Conservation (phyloP, 257 asterid species). For the Primulina huaijiensis region DNA sequence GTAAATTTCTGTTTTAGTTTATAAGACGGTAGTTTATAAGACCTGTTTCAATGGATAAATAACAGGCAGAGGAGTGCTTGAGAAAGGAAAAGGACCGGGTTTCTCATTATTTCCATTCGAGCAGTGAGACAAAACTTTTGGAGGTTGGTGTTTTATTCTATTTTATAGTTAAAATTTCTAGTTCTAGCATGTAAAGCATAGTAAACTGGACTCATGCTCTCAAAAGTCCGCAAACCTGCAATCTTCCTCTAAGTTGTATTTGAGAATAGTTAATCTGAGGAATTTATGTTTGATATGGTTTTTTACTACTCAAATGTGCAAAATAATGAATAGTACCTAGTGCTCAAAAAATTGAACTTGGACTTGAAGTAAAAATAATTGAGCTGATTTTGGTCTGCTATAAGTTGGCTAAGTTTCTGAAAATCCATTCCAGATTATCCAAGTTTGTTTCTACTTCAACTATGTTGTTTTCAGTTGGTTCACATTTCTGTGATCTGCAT, state of each 20-base stretch:
- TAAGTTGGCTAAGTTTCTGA: background rate
- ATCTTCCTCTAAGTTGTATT: background rate
- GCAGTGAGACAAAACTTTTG: slow-evolving; percentile 45
- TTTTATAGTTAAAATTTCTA: background rate
- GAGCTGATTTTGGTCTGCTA: background rate
- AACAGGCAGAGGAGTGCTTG: slow-evolving; percentile 57
- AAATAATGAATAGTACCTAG: background rate
- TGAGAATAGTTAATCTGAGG: background rate
- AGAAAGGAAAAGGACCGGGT: slow-evolving; percentile 53
- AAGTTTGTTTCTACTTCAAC: background rate
- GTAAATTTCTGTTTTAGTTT: background rate
- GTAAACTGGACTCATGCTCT: background rate
- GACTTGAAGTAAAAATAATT: no score
- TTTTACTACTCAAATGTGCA: background rate
- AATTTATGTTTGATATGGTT: background rate
- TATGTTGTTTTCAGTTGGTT: background rate
- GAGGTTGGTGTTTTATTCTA: slow-evolving; percentile 36
- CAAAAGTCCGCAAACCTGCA: no score
- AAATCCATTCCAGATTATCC: background rate
- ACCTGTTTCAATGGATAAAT: background rate
- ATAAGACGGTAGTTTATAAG: slow-evolving; percentile 12
- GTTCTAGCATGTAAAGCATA: background rate
- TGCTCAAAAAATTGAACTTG: background rate
- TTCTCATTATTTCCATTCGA: slow-evolving; percentile 31
- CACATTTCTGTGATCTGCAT: background rate